Conservation (phyloP, 2,329 filamentous ascomycete genomes). For the Colletotrichum plurivorum region DNA sequence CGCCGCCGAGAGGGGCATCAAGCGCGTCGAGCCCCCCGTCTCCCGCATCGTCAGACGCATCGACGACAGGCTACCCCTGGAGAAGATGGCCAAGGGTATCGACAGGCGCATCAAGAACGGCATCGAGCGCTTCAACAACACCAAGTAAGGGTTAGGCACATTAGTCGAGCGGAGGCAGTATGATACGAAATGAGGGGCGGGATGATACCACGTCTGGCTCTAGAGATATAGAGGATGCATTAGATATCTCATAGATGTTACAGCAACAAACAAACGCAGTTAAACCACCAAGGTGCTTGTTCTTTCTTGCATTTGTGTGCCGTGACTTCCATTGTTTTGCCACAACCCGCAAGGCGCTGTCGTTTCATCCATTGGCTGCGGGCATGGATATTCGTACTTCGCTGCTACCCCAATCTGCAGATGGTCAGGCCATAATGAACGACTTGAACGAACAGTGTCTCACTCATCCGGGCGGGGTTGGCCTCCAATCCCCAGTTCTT, state of each 20-base stretch:
- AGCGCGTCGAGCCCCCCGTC: constrained; percentile 66
- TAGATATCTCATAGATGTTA: constrained; percentile 19
- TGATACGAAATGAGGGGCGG: not conserved
- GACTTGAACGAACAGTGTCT: constrained; percentile 26
- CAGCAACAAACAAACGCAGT: constrained; percentile 13
- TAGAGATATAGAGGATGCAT: constrained; percentile 33
- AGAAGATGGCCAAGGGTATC: constrained; percentile 64
- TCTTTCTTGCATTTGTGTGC: not conserved
- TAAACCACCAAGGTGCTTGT: not conserved
- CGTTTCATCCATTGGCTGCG: constrained; percentile 8
- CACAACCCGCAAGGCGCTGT: not conserved
- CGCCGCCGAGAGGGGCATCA: constrained; percentile 62
- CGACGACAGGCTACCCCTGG: constrained; percentile 63
- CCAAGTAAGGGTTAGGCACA: constrained; percentile 8
- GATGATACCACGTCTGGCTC: constrained; percentile 25
- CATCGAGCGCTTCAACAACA: constrained; percentile 52
- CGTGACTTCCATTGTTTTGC: not conserved
- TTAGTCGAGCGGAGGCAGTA: not conserved
- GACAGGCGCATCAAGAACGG: constrained; percentile 63
- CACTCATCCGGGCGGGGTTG: constrained; percentile 35
- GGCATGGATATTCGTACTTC: constrained; percentile 31
- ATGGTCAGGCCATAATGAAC: constrained; percentile 37
- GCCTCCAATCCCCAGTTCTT: constrained; percentile 14
- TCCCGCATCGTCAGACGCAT: constrained; percentile 60
- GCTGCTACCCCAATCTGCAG: constrained; percentile 33